Base-by-base conservation (phyloP, 2,329 filamentous ascomycete species). In the Fusarium succisae region DNA sequence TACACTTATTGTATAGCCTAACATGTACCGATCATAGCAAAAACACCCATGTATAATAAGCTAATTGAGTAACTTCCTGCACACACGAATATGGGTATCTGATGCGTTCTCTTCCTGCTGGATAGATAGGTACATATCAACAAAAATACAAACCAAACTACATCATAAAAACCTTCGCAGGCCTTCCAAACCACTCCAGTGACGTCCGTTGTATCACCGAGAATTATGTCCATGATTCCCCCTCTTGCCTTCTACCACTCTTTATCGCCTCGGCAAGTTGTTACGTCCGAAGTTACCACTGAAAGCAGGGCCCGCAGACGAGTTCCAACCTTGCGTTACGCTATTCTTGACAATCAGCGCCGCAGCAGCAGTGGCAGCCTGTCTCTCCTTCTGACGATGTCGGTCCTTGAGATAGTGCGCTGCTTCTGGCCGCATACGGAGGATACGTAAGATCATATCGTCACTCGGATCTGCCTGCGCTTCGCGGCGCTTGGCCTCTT, bases 401-500 rank as follows among this genome's bases (percentile, higher is more conserved):
- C 96, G 88, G 82, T 98, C 96, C 79, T 94, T 94, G 69, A 99
- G 87, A 83, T 99, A 99, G 39, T 90, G 86, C 55, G 91, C 89
- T 7, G 96, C 96, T 84, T 98, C 96, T 6, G 95, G 94, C 61
- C 96, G 88, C 96, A 99, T 99, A 58, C 96, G 89, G 75, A 99
- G 83, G 74, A 99, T 99, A 26, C 96, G 89, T 78, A 99, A 83
- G 75, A 99, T 98, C 93, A 98, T 98, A 81, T 99, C 96, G 82
- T 99, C 96, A 81, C 93, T 98, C 4, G 96, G 96, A 81, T 98
- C 96, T 3, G 96, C 96, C 81, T 99, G 96, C 4, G 95, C 94
- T 81, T 98, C 96, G 77, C 95, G 95, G 73, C 96, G 89, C 85
- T 97, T 98, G 83, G 98, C 96, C 81, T 98, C 95, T 83, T 98